These are phyloP conservation scores for Cymbopogon flexuosus DNA, from an alignment of 202 grass and related monocot species.

Conservation along the genomic window DNA sequence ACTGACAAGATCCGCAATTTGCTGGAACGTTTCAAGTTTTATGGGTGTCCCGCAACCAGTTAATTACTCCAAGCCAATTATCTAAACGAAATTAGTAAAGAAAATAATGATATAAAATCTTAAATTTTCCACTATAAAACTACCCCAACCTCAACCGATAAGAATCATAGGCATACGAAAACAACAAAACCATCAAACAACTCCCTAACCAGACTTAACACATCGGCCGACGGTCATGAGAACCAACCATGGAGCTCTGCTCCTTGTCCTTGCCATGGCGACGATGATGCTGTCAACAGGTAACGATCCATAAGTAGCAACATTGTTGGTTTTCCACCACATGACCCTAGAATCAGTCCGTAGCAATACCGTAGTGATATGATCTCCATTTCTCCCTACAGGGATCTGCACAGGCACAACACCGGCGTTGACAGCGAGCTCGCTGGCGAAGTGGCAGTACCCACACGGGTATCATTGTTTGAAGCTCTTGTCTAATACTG, in stretches of 20 bases:
- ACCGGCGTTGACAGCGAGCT: not conserved
- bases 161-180: not conserved
- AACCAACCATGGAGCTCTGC: not conserved
- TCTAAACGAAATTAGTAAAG: not conserved
- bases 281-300: not conserved
- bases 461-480: not conserved
- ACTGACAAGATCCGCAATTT: not conserved
- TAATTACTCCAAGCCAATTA: not conserved
- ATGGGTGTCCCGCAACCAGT: not conserved
- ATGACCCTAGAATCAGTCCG: not conserved
- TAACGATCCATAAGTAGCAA: not conserved
- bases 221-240: constrained; percentile 6
- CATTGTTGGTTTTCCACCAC: not conserved
- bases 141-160: not conserved
- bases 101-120: not conserved
- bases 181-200: not conserved
- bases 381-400: not conserved
- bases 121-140: not conserved
- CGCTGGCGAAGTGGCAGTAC: not conserved
- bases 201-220: too few relatives aligned
- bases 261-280: not conserved
- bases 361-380: not conserved
- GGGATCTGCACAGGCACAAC: not conserved
- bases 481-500: not conserved
- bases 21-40: not conserved